Base-by-base conservation (phyloP, 2,329 filamentous ascomycete genomes). In the Penicillium expansum region DNA sequence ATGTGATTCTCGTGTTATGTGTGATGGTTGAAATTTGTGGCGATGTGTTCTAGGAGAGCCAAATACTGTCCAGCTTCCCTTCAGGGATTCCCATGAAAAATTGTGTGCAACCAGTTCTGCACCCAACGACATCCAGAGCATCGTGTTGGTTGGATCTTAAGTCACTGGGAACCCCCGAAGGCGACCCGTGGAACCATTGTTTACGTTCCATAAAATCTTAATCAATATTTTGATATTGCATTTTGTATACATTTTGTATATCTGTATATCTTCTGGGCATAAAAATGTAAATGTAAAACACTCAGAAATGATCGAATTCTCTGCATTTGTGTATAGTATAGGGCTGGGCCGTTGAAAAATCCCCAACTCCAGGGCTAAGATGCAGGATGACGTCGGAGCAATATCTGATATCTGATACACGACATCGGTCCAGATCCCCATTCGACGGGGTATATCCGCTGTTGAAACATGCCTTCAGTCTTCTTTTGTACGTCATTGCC, bases 381-480 rank as follows among this genome's bases (percentile, higher is more conserved):
- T 57, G 60, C 60, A 55, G 14, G 45, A 62, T 62, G 60, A 62
- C 60, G 60, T 62, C 50, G 58, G 50, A 44, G 13, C 18, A 27
- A 44, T 45, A 30, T 41, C 8, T 18, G 16, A 48, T 16, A 33
- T 41, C 22, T 33, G 32, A 42, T 41, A 52, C 29, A 51, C 51
- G 14, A 43, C 48, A 48, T 33, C 8, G 24, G 24, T 42, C 43
- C 22, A 29, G 4, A 41, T 37, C 33, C 37, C 54, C 41, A 61
- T 59, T 61, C 47, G 57, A 52, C 29, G 32, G 32, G 33, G 24
- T 18, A 30, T 48, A 30, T 51, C 57, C 48, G 44, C 27, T 38
- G 20, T 22, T 1, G 18, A 24, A 20, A 54, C 41, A 27, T 45
- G 43, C 38, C 55, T 24, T 32, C 7, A 14, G 20, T 41, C 7